Base-by-base conservation (phyloP, 192 early-diverging fungal genomes). In the Obelidium mucronatum region DNA sequence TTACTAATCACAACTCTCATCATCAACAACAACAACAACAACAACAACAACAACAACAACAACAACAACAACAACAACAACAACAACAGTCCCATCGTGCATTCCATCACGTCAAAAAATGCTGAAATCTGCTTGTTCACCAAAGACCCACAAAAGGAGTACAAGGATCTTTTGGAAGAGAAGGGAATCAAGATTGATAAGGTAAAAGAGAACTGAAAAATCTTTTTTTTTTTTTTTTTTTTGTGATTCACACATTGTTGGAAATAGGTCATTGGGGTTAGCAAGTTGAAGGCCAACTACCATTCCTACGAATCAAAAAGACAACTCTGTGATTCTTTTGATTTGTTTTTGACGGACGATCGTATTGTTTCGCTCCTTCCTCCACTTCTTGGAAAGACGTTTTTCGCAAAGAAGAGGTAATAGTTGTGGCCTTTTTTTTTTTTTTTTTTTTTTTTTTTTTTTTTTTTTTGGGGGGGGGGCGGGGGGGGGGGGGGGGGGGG, bases 301-400 rank as follows among this genome's bases (percentile, higher is more conserved):
- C 89, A 91, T 76, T 79, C 92, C 40, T 93, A 90, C 75, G 94
- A 98, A 82, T 90, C 91, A 22, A 92, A 89, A 77, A 89, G 95
- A 73, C 79, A 90, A 64, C 86, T 98, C 24, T 81, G 90, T 68
- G 83, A 84, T 24, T 79, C 87, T 2, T 97, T 93, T 76, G 93
- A 95, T 63, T 80, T 98, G 78, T 97, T 99, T 75, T 82, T 97
- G 66, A 89, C 94, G 13, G 97, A 98, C 85, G 91, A 94, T 22
- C 87, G 92, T 15, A 82, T 98, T 19, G 59, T 96, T 37, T 81
- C 86, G 54, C 73, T 90, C 5, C 82, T 99, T 71, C 93, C 94
- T 6, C 88, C 90, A 69, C 51, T 92, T 24, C 79, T 99, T 31
- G 96, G 95, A 28, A 93, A 93, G 80, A 83, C 85, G 55, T 94